phyloP scores from a whole-genome alignment of 805 yeast species.

The Maudiozyma bulderi region DNA sequence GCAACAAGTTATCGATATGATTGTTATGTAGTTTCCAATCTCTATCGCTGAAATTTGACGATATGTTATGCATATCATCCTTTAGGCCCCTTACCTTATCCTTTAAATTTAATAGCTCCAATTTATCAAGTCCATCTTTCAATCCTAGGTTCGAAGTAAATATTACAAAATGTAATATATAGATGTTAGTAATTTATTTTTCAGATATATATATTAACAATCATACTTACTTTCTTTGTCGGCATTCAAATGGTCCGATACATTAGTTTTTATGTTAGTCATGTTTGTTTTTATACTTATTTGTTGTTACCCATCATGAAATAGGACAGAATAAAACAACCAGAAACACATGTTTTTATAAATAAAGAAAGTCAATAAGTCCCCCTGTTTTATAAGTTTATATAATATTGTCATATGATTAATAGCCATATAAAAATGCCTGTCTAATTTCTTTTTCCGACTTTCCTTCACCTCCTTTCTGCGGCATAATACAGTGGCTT shows the following conservation, averaged over 20 bases:
- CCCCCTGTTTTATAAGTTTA: no score
- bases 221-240: not conserved
- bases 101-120: not conserved
- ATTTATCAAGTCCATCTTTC: not conserved
- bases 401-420: no score
- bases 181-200: not conserved
- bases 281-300: not conserved
- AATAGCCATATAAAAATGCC: no score
- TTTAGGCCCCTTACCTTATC: constrained; percentile 8
- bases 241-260: not conserved
- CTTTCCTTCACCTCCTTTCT: no score
- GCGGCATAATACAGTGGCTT: no score
- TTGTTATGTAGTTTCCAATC: constrained; percentile 13
- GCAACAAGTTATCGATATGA: constrained; percentile 11
- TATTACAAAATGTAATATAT: not conserved
- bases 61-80: constrained; percentile 4
- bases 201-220: no score
- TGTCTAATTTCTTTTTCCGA: no score
- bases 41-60: constrained; percentile 11
- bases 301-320: no score
- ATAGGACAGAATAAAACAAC: no score
- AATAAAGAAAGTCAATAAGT: no score
- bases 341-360: no score
- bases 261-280: not conserved
- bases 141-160: not conserved